These are phyloP conservation scores for Parachaetomium inaequale DNA, from an alignment of 495 filamentous ascomycete species.

Conservation along the genomic window DNA sequence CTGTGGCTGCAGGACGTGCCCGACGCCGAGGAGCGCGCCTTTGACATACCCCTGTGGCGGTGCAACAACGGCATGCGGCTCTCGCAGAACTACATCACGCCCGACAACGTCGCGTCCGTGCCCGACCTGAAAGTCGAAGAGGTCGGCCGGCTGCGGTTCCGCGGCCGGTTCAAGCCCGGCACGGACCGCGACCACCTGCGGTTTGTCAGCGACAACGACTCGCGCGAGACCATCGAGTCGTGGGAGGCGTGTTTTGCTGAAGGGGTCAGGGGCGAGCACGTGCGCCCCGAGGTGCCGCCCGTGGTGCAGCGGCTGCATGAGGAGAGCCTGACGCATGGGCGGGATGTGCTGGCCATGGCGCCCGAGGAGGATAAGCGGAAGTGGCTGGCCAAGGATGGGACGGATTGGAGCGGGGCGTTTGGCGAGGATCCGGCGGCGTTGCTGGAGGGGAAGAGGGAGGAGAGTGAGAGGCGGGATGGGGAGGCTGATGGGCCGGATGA, in stretches of 20 bases:
- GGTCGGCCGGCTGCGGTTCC: constrained; percentile 76
- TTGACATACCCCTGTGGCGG: constrained; percentile 84
- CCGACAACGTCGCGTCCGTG: constrained; percentile 59
- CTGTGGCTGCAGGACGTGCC: constrained; percentile 83
- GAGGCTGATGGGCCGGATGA: constrained; percentile 30
- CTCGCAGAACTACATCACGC: constrained; percentile 86
- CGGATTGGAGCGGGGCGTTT: constrained; percentile 89
- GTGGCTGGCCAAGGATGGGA: constrained; percentile 77
- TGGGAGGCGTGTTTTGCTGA: constrained; percentile 89
- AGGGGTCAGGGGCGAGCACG: constrained; percentile 67
- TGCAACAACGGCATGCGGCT: constrained; percentile 69
- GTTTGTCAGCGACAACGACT: constrained; percentile 84
- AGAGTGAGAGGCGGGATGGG: constrained; percentile 41
- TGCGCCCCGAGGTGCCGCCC: constrained; percentile 64
- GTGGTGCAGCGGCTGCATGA: constrained; percentile 71
- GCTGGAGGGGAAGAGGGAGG: constrained; percentile 27
- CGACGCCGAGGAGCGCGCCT: constrained; percentile 68
- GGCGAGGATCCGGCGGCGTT: constrained; percentile 54
- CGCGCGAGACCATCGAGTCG: constrained; percentile 86
- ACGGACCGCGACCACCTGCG: constrained; percentile 81
- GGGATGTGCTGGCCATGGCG: constrained; percentile 72
- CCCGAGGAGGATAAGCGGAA: constrained; percentile 64
- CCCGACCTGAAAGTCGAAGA: constrained; percentile 67
- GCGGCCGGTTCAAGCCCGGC: constrained; percentile 77
- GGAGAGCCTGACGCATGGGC: constrained; percentile 66